Evolutionary conservation across 2,329 filamentous ascomycete genomes (phyloP).

Genomic region (Elsinoe fawcettii): DNA sequence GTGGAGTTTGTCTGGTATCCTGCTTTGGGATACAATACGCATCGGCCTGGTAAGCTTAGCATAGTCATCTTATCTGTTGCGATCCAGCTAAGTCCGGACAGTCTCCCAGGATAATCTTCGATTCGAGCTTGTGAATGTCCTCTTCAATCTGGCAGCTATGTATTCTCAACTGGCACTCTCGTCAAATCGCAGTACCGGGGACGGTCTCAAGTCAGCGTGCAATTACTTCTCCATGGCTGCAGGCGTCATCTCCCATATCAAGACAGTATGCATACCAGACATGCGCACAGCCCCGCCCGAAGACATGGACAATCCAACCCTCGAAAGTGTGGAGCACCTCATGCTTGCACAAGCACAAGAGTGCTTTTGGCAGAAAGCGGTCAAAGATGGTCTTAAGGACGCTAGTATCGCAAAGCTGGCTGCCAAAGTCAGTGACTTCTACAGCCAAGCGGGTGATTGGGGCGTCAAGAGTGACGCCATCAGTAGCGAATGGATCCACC

Average conservation of each 20-base stretch:
- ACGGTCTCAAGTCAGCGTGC: constrained; percentile 79
- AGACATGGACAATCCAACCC: constrained; percentile 85
- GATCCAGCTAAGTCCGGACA: constrained; percentile 23
- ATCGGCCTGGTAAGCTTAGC: constrained; percentile 48
- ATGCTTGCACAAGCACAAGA: constrained; percentile 91
- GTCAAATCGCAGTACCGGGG: constrained; percentile 66
- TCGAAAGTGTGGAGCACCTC: constrained; percentile 75
- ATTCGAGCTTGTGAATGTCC: constrained; percentile 82
- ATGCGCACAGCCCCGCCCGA: constrained; percentile 73
- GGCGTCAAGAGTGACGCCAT: constrained; percentile 84
- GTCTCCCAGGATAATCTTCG: constrained; percentile 58
- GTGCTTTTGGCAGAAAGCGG: constrained; percentile 96
- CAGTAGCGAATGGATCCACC: constrained; percentile 93
- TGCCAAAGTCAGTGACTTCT: constrained; percentile 83
- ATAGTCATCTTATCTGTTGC: constrained; percentile 23
- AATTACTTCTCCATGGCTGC: constrained; percentile 86
- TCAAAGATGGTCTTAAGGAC: constrained; percentile 89
- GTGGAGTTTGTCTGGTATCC: constrained; percentile 97
- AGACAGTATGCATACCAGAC: constrained; percentile 69
- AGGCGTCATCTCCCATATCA: constrained; percentile 72
- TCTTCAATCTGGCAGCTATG: constrained; percentile 87
- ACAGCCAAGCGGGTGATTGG: constrained; percentile 73
- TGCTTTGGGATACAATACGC: constrained; percentile 79
- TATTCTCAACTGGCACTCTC: constrained; percentile 87
- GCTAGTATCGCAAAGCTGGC: constrained; percentile 85